phyloP scores from a whole-genome alignment of 345 rosid species.

The Raphanus raphanistrum region DNA sequence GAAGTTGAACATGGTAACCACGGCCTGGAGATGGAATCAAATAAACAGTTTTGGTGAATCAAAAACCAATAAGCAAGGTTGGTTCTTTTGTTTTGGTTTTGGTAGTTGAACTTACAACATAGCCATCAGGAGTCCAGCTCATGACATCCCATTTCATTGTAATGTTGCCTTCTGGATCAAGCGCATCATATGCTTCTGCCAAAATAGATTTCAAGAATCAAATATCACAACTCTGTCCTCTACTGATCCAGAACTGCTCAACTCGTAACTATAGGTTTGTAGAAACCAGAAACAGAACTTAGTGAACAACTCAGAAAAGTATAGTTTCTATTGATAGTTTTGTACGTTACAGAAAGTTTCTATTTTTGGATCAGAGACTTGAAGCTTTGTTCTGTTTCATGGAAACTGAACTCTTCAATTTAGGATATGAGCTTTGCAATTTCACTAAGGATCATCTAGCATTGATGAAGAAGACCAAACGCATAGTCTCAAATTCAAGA shows the following conservation, averaged over 20 bases:
- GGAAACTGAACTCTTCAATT: too few species aligned
- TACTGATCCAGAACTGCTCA: too few species aligned
- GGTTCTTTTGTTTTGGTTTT: background rate
- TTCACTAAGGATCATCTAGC: too few species aligned
- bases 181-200: conserved; percentile 89
- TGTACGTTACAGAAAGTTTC: background rate
- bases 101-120: conserved; percentile 63
- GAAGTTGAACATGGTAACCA: conserved; percentile 77
- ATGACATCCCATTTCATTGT: conserved; percentile 93
- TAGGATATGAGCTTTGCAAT: too few species aligned
- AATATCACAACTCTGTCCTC: too few species aligned
- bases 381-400: background rate
- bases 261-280: background rate
- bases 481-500: too few species aligned
- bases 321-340: background rate
- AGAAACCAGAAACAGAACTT: background rate
- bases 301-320: background rate
- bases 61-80: background rate
- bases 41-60: background rate
- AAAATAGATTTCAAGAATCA: background rate
- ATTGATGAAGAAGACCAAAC: too few species aligned
- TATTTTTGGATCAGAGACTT: conserved; percentile 22
- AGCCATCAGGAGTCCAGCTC: conserved; percentile 93
- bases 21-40: conserved; percentile 55
- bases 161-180: conserved; percentile 89